phyloP scores from a whole-genome alignment of 176 grass and related monocot genomes.

The Pontederia crassipes region DNA sequence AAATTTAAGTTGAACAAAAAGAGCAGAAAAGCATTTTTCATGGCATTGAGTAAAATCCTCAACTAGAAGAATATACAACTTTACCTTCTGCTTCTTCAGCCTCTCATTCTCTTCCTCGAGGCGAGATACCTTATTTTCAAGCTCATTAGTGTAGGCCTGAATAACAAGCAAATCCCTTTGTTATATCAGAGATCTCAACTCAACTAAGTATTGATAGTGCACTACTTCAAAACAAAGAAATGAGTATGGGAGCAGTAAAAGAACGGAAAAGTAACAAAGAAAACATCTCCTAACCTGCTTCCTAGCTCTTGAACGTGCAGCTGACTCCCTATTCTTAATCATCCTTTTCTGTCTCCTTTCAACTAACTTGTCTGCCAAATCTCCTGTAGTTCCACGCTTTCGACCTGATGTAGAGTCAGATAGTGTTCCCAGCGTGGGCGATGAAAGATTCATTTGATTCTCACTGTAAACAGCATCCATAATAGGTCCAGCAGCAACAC shows the following conservation, averaged over 20 bases:
- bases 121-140: slow-evolving; percentile 92
- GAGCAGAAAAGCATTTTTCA: too few species aligned
- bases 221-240: not conserved
- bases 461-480: slow-evolving; percentile 14
- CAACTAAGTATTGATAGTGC: not conserved
- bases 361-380: slow-evolving; percentile 45
- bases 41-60: too few species aligned
- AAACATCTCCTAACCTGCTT: slow-evolving; percentile 51
- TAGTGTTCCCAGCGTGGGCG: slow-evolving; percentile 6
- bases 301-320: slow-evolving; percentile 96
- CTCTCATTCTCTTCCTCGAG: slow-evolving; percentile 80
- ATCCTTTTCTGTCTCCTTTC: slow-evolving; percentile 99
- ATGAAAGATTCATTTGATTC: slow-evolving; percentile 13
- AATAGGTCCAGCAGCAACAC: slow-evolving; percentile 7
- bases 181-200: not conserved
- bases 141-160: slow-evolving; percentile 97
- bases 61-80: not conserved
- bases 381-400: slow-evolving; percentile 42
- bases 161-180: slow-evolving; percentile 26
- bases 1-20: too few species aligned
- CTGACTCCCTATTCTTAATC: slow-evolving; percentile 98
- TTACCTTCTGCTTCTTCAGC: slow-evolving; percentile 87
- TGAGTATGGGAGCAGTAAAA: not conserved
- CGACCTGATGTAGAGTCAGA: slow-evolving; percentile 34
- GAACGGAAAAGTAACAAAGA: slow-evolving; percentile 4